Percentiles rank a stretch among this genome's conserved stretches.
Conservation (phyloP, 805 yeast genomes). For the Ogataea pini region DNA sequence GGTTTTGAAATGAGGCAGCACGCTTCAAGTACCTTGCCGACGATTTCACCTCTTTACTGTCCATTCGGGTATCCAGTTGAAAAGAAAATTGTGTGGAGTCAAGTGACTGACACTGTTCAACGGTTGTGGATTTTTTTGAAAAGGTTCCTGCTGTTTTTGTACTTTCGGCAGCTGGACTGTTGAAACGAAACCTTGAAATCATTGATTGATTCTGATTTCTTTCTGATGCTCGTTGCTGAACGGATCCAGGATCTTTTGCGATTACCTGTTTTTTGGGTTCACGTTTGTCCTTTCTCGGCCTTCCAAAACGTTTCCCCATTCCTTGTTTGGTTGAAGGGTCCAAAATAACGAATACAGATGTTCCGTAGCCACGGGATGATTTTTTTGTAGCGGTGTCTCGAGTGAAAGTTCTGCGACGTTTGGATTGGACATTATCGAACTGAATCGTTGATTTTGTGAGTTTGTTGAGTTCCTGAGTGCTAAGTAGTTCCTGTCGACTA, state of each 20-base stretch:
- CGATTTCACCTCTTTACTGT: slow-evolving; percentile 6
- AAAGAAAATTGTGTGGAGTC: slow-evolving; percentile 1
- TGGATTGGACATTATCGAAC: slow-evolving; percentile 1
- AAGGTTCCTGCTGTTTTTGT: background rate
- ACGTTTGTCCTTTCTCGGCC: slow-evolving; percentile 4
- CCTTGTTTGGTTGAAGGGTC: slow-evolving; percentile 21
- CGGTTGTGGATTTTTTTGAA: background rate
- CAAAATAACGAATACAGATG: slow-evolving; percentile 15
- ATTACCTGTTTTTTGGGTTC: background rate
- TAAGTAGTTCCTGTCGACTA: slow-evolving; percentile 4
- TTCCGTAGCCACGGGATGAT: background rate
- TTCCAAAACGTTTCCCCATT: slow-evolving; percentile 11
- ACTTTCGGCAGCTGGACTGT: slow-evolving; percentile 4
- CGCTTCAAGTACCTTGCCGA: background rate
- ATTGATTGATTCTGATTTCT: slow-evolving; percentile 17
- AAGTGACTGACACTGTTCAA: too few species aligned
- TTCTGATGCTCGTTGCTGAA: slow-evolving; percentile 7
- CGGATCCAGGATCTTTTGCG: background rate
- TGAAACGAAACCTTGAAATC: slow-evolving; percentile 18
- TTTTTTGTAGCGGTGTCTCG: background rate
- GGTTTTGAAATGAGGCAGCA: too few species aligned
- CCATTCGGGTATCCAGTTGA: slow-evolving; percentile 9
- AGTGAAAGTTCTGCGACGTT: background rate
- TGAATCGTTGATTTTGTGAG: slow-evolving; percentile 6
- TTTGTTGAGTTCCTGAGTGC: background rate